These are phyloP conservation scores for Amauroascus niger DNA, from an alignment of 2,329 filamentous ascomycete species.

Conservation along the genomic window DNA sequence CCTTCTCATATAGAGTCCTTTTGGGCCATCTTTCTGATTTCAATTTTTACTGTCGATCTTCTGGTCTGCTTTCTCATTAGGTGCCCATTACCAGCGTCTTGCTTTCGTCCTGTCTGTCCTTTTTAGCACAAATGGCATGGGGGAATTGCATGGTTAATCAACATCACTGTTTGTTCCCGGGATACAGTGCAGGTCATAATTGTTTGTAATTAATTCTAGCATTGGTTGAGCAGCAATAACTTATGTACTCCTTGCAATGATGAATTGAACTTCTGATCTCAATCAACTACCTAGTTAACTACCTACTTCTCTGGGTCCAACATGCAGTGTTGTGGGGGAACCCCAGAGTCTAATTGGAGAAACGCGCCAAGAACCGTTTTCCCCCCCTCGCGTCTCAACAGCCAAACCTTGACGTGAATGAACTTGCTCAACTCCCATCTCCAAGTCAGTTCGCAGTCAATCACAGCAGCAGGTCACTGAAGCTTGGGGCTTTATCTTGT, in stretches of 20 bases:
- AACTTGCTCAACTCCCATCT: background rate
- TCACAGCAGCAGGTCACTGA: background rate
- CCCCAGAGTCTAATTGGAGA: background rate
- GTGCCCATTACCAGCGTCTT: background rate
- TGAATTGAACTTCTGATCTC: no score
- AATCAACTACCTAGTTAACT: no score
- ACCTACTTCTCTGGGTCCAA: no score
- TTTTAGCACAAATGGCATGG: background rate
- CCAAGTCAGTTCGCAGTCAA: background rate
- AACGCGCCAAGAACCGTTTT: constrained; percentile 6
- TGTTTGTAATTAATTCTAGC: background rate
- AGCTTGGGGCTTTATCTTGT: no score
- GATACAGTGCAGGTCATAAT: background rate
- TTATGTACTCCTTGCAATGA: no score
- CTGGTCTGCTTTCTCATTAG: background rate
- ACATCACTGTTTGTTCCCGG: background rate
- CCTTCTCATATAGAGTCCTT: background rate
- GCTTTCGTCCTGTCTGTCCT: background rate
- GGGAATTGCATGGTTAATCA: background rate
- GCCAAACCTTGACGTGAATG: background rate
- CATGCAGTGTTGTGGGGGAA: no score
- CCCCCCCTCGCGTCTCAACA: background rate
- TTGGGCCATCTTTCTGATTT: background rate
- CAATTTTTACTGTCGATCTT: no score
- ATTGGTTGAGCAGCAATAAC: background rate